phyloP scores from a whole-genome alignment of 257 asterid species.

The Asclepias syriaca region DNA sequence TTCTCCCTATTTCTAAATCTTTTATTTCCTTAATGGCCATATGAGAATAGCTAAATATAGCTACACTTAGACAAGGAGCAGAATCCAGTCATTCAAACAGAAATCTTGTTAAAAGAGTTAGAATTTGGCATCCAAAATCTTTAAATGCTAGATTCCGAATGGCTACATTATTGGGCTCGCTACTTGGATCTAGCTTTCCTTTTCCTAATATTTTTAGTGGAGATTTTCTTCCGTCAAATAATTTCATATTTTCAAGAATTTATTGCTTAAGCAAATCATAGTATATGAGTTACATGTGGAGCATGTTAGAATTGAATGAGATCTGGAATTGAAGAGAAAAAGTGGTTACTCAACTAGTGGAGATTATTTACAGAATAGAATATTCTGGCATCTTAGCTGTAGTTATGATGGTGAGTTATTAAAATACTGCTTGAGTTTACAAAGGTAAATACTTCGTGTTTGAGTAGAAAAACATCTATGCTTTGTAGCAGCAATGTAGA shows the following conservation, averaged over 20 bases:
- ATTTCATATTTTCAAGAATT: background rate
- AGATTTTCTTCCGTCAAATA: background rate
- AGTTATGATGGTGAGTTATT: background rate
- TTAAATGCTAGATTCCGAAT: too few species aligned
- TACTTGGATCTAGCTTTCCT: background rate
- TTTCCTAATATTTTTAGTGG: background rate
- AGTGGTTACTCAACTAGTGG: background rate
- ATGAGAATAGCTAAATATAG: background rate
- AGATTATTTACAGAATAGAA: background rate
- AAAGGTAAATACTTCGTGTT: background rate
- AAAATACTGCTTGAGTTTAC: background rate
- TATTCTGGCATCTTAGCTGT: background rate
- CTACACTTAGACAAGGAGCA: background rate
- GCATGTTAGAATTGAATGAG: background rate
- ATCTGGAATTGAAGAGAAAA: background rate
- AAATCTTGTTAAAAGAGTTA: background rate
- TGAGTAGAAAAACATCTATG: slow-evolving; percentile 4
- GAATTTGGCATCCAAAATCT: background rate
- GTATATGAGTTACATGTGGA: background rate
- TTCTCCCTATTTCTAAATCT: background rate
- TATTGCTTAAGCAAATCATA: background rate
- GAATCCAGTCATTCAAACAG: background rate
- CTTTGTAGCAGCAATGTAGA: background rate
- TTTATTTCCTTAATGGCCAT: background rate
- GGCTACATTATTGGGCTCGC: background rate